A percentile compares a stretch with the other conserved stretches of the same genome.
Conservation (phyloP, 768 basidiomycete species). For the Lactarius deliciosus region DNA sequence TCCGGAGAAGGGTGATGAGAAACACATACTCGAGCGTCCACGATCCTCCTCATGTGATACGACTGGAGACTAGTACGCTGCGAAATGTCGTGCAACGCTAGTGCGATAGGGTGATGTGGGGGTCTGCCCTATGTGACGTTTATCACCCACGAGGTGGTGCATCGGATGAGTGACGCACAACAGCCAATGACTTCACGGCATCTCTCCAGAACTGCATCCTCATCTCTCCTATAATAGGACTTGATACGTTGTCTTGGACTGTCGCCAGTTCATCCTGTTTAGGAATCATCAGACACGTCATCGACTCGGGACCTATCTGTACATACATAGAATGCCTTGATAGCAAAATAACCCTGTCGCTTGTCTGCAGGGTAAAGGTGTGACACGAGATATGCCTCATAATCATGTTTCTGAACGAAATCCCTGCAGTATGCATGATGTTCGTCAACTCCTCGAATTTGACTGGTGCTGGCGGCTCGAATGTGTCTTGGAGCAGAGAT, state of each 20-base stretch:
- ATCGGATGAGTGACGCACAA: slow-evolving; percentile 45
- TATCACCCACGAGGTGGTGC: slow-evolving; percentile 22
- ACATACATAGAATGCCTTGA: slow-evolving; percentile 84
- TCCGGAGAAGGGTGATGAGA: neutral
- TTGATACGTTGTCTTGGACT: slow-evolving; percentile 74
- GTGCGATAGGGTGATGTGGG: slow-evolving; percentile 76
- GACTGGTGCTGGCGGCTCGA: slow-evolving; percentile 22
- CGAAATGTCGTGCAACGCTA: slow-evolving; percentile 63
- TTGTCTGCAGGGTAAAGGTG: slow-evolving; percentile 69
- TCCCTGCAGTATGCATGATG: slow-evolving; percentile 66
- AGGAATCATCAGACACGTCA: slow-evolving; percentile 1
- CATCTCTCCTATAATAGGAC: slow-evolving; percentile 73
- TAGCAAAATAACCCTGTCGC: slow-evolving; percentile 69
- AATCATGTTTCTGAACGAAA: slow-evolving; percentile 76
- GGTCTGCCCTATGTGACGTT: slow-evolving; percentile 58
- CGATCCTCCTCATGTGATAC: slow-evolving; percentile 79
- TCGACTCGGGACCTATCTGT: neutral
- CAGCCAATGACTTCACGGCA: slow-evolving; percentile 62
- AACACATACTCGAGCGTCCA: slow-evolving; percentile 75
- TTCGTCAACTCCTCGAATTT: slow-evolving; percentile 36
- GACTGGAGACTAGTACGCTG: slow-evolving; percentile 51
- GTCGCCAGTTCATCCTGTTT: slow-evolving; percentile 71
- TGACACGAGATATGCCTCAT: slow-evolving; percentile 71
- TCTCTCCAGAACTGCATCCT: slow-evolving; percentile 88
- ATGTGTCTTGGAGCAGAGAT: neutral